A percentile compares a stretch with the other conserved stretches of the same genome.
Conservation (phyloP, 148 eudicot species). For the Amaranthus palmeri region DNA sequence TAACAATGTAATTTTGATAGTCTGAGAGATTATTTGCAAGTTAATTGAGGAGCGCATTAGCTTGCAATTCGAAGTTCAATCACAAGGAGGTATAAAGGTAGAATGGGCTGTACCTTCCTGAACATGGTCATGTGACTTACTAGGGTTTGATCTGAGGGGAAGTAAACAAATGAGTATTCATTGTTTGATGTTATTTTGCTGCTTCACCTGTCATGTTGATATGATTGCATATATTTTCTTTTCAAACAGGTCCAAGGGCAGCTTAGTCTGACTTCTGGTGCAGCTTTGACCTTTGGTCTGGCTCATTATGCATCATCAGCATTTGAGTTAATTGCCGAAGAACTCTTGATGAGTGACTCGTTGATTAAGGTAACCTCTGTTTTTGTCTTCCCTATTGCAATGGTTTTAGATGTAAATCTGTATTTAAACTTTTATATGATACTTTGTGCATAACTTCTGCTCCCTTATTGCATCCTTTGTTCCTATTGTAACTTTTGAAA, state of each 20-base stretch:
- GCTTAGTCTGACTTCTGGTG: constrained; percentile 75
- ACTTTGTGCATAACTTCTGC: too few relatives aligned
- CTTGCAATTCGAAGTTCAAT: neutral
- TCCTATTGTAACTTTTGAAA: too few relatives aligned
- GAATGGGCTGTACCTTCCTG: neutral
- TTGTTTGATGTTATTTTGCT: neutral
- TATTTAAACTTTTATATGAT: neutral
- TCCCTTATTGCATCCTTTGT: too few relatives aligned
- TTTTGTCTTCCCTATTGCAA: constrained; percentile 10
- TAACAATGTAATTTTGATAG: neutral
- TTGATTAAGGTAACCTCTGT: constrained; percentile 61
- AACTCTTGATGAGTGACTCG: constrained; percentile 93
- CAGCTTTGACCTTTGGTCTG: constrained; percentile 82
- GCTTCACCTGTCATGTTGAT: neutral
- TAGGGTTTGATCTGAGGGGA: neutral
- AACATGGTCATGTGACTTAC: neutral
- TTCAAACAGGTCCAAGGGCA: constrained; percentile 75
- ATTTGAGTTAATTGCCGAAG: constrained; percentile 89
- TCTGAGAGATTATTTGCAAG: too few relatives aligned
- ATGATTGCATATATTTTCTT: neutral
- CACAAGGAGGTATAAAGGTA: neutral
- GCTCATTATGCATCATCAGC: constrained; percentile 73
- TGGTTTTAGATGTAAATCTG: neutral
- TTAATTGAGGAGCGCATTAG: neutral
- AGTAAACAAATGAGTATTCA: neutral